Evolutionary conservation across 352 stramenopile genomes (phyloP), one percentile per base, ranked within the genome.

Genomic region (Pythium guiyangense): DNA sequence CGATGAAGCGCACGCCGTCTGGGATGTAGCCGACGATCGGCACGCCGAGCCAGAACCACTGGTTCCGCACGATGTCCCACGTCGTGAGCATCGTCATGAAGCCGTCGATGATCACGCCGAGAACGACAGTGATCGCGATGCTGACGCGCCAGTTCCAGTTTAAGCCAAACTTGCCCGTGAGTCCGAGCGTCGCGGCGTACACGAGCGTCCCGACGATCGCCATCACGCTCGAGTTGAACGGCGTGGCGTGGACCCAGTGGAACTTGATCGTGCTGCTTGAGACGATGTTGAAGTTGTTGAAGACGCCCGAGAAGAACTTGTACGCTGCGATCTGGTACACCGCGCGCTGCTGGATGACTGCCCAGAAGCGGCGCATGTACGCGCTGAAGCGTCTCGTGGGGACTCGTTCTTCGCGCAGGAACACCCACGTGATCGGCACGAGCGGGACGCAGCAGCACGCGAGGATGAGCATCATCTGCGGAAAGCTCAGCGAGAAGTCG

Each of bases 41-140:
- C 11, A 84, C 67, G 45, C 74, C 72, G 2, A 82, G 62, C 74
- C 70, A 87, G 60, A 87, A 85, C 77, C 77, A 87, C 50, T 83
- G 74, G 60, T 76, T 81, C 14, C 77, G 74, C 6, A 82, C 53
- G 4, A 84, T 62, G n/a, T 83, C 68, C 77, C 74, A 87, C 2
- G 71, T 64, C 0, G 66, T 77, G 14, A 85, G 49, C 63, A 87
- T 78, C 1, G 71, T 84, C 63, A 81, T 74, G 52, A 79, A 63
- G 0, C 46, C 64, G 52, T 87, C 77, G 31, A 67, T 48, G 15
- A 53, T 34, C n/a, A 67, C 55, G 18, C 50, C 50, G 9, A 53
- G 26, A 20, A 59, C 6, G 18, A 81, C 66, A 2, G 62, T 68
- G 15, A 81, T 60, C 29, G 67, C 73, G 27, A 81, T 79, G 34